Conservation (phyloP, 2,329 filamentous ascomycete species). For the Fusarium sp. region DNA sequence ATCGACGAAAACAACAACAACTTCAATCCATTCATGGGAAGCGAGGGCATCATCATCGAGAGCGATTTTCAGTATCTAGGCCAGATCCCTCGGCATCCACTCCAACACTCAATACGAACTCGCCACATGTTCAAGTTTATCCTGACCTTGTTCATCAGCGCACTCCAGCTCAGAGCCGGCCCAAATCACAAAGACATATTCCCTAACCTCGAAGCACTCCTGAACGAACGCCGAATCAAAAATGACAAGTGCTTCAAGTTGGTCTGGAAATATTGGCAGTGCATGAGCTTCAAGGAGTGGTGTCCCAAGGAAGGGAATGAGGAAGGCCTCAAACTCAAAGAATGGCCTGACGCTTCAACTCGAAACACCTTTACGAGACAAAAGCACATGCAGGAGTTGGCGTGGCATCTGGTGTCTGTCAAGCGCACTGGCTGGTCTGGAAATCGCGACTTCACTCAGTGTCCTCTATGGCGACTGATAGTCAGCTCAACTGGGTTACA, state of each 20-base stretch:
- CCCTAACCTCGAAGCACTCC: background rate
- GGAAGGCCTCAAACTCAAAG: too few relatives aligned
- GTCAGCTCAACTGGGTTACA: background rate
- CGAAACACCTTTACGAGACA: background rate
- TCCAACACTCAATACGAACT: background rate
- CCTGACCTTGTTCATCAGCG: conserved; percentile 14
- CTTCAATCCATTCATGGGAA: background rate
- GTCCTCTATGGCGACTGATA: background rate
- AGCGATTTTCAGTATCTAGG: conserved; percentile 14
- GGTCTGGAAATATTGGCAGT: conserved; percentile 2
- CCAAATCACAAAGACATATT: background rate
- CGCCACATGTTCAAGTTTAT: background rate
- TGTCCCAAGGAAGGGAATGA: background rate
- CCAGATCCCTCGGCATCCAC: conserved; percentile 15
- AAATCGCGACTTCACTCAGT: background rate
- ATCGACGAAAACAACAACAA: too few relatives aligned
- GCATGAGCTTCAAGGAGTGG: too few relatives aligned
- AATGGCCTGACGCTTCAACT: background rate
- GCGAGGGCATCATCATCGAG: background rate
- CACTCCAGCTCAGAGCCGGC: conserved; percentile 2
- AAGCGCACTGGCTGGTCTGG: background rate
- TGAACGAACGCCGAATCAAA: background rate
- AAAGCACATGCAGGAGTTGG: conserved; percentile 3
- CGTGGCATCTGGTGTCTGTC: conserved; percentile 5
- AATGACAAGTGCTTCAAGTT: background rate